Conservation (phyloP, 23 red algal genomes). For the Gracilaria vermiculophylla region DNA sequence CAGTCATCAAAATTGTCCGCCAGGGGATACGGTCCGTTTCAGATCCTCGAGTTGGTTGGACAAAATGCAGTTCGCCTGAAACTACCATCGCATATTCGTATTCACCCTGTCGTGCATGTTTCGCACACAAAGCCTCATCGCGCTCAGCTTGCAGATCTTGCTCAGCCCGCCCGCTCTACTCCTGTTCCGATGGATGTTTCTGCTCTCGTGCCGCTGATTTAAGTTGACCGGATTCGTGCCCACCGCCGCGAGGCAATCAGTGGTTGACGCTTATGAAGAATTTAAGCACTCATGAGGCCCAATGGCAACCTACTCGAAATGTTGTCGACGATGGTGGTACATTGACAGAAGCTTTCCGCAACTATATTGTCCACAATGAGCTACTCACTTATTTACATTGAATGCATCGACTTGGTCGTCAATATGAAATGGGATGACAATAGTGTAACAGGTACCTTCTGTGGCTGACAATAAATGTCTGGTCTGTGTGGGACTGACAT, state of each 20-base stretch:
- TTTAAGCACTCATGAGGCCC: not conserved
- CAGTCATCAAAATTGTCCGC: too few species aligned
- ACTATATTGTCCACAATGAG: too few species aligned
- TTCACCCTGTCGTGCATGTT: constrained; percentile 15
- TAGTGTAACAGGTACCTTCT: too few species aligned
- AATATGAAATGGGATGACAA: too few species aligned
- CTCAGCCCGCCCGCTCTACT: not conserved
- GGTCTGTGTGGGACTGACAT: too few species aligned
- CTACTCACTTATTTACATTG: too few species aligned
- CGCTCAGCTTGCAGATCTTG: not conserved
- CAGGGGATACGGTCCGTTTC: not conserved
- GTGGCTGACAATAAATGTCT: too few species aligned
- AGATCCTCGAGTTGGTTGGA: not conserved
- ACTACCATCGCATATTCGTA: not conserved
- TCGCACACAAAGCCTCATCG: not conserved
- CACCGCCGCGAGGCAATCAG: not conserved
- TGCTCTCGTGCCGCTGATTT: too few species aligned
- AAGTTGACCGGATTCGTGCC: not conserved
- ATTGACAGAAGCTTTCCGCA: not conserved
- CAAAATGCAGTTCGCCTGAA: not conserved
- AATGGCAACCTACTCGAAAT: constrained; percentile 8
- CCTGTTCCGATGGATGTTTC: not conserved
- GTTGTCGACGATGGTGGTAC: not conserved
- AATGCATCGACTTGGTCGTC: too few species aligned
- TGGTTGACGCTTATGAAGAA: not conserved